phyloP scores from a whole-genome alignment of 208 protist genomes.

The Trypanosoma grayi region DNA sequence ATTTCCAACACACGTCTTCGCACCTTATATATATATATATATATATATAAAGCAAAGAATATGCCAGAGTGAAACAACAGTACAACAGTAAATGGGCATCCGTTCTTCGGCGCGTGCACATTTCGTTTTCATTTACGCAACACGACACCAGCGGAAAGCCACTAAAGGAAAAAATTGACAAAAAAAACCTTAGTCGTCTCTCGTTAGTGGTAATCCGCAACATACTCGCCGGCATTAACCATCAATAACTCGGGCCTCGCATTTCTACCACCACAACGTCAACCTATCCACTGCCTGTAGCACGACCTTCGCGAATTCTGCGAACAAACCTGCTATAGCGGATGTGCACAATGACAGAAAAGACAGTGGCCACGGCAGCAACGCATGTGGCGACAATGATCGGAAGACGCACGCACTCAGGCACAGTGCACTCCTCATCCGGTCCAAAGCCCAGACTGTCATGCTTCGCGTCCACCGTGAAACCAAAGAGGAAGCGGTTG shows the following conservation, averaged over 20 bases:
- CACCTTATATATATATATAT: background rate
- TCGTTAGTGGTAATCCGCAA: background rate
- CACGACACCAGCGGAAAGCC: background rate
- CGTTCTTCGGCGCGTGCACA: background rate
- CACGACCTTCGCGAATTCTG: too few relatives aligned
- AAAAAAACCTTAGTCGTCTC: background rate
- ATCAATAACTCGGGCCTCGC: conserved; percentile 1
- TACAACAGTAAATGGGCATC: background rate
- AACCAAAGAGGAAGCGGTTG: conserved; percentile 57
- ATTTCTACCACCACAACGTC: conserved; percentile 13
- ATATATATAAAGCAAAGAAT: background rate
- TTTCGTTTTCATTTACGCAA: background rate
- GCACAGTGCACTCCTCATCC: conserved; percentile 31
- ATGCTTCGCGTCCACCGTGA: conserved; percentile 44
- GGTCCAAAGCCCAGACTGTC: conserved; percentile 22
- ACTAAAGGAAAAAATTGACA: background rate
- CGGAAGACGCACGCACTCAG: conserved; percentile 37
- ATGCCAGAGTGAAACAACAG: background rate
- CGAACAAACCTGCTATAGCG: conserved; percentile 48
- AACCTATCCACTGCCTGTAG: too few relatives aligned
- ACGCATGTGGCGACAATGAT: conserved; percentile 45
- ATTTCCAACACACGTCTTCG: background rate
- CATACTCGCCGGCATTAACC: background rate
- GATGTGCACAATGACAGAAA: conserved; percentile 35
- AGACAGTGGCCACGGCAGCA: conserved; percentile 29